phyloP scores from a whole-genome alignment of 2,329 filamentous ascomycete species.

The Pseudogymnoascus sp. region DNA sequence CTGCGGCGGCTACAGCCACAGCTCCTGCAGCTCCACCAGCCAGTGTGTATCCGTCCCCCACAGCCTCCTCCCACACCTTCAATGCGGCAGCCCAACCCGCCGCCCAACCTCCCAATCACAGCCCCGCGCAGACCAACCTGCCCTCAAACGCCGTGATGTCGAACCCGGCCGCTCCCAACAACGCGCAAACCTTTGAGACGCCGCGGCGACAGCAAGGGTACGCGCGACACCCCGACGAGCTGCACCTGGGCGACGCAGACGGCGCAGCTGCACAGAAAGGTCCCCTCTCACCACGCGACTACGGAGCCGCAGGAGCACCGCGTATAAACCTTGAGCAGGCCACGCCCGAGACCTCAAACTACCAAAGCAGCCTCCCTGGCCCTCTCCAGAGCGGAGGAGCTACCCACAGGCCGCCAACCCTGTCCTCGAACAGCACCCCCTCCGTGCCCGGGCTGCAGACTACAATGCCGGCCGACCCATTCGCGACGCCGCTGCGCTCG shows the following conservation, averaged over 20 bases:
- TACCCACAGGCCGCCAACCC: constrained; percentile 40
- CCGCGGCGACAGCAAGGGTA: constrained; percentile 39
- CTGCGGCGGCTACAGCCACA: constrained; percentile 13
- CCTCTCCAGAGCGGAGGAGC: constrained; percentile 47
- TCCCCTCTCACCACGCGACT: constrained; percentile 34
- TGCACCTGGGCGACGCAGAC: constrained; percentile 38
- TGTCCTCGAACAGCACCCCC: constrained; percentile 48
- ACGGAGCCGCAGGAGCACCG: constrained; percentile 38
- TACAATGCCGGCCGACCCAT: constrained; percentile 44
- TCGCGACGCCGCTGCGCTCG: constrained; percentile 57
- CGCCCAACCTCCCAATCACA: constrained; percentile 20
- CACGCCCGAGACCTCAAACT: constrained; percentile 39
- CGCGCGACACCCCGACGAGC: constrained; percentile 44
- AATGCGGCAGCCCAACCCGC: constrained; percentile 27
- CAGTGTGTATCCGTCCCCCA: constrained; percentile 31
- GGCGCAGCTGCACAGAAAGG: constrained; percentile 28
- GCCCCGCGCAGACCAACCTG: constrained; percentile 14
- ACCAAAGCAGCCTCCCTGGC: constrained; percentile 45
- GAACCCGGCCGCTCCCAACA: constrained; percentile 31
- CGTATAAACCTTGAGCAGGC: constrained; percentile 53
- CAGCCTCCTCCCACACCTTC: constrained; percentile 21
- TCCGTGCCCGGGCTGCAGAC: constrained; percentile 48
- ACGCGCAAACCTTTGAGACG: constrained; percentile 39
- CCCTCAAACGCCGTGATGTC: constrained; percentile 18
- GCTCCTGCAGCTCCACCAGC: constrained; percentile 33